These are phyloP conservation scores for Simmondsia chinensis DNA, from an alignment of 148 eudicot genomes.

Conservation along the genomic window DNA sequence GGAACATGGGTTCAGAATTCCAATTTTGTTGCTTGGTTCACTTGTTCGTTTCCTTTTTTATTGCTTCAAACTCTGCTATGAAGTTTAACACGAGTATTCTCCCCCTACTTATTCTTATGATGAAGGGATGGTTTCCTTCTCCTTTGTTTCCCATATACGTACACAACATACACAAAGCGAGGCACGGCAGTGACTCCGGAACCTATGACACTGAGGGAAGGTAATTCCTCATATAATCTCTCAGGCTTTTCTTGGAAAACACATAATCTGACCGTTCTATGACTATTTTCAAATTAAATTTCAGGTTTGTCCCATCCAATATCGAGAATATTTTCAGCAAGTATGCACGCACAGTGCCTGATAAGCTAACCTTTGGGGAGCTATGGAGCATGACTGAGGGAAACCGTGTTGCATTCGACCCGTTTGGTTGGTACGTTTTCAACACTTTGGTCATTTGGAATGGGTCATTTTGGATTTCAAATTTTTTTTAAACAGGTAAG, in stretches of 20 bases:
- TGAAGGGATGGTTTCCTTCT: slow-evolving; percentile 68
- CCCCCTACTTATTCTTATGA: not conserved
- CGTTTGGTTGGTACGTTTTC: slow-evolving; percentile 50
- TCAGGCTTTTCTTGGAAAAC: not conserved
- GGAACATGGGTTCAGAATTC: too few species aligned
- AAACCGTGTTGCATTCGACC: slow-evolving; percentile 45
- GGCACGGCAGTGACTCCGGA: slow-evolving; percentile 70
- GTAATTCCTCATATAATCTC: slow-evolving; percentile 12
- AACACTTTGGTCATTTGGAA: not conserved
- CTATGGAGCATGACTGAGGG: slow-evolving; percentile 85
- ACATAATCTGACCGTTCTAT: not conserved
- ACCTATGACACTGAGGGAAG: slow-evolving; percentile 80
- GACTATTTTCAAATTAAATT: not conserved
- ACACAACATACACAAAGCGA: slow-evolving; percentile 50
- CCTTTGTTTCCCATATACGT: slow-evolving; percentile 47
- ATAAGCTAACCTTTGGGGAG: slow-evolving; percentile 60
- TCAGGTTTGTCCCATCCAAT: slow-evolving; percentile 47
- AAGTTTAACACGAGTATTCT: not conserved
- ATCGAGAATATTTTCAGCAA: slow-evolving; percentile 71
- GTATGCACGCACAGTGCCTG: slow-evolving; percentile 60
- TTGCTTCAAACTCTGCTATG: not conserved
- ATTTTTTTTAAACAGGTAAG: too few species aligned
- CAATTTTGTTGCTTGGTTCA: too few species aligned
- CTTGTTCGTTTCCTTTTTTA: not conserved
- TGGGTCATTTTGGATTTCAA: not conserved